Conservation (phyloP, 2,329 filamentous ascomycete species). For the Geosmithia flava region DNA sequence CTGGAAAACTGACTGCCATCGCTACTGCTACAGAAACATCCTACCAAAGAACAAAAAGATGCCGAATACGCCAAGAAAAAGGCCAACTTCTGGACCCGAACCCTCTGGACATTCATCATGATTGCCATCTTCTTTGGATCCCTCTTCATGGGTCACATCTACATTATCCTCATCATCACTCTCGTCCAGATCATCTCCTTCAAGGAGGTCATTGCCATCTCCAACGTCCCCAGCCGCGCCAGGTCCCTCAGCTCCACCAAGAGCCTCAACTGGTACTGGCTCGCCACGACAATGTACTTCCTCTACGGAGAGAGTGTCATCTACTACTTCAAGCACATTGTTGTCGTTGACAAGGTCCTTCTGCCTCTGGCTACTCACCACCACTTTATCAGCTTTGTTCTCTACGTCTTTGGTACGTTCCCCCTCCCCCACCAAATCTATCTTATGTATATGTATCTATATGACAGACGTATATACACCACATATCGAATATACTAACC, state of each 20-base stretch:
- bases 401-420: conserved; percentile 83
- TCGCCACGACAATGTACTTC: conserved; percentile 99
- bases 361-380: conserved; percentile 93
- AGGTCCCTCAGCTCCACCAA: conserved; percentile 89
- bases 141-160: conserved; percentile 94
- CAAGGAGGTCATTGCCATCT: conserved; percentile 98
- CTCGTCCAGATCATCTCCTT: conserved; percentile 93
- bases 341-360: conserved; percentile 86
- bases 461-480: not conserved
- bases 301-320: conserved; percentile 98
- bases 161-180: conserved; percentile 88
- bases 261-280: conserved; percentile 97
- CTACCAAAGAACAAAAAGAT: conserved; percentile 25
- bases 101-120: conserved; percentile 98
- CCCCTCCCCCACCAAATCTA: not conserved
- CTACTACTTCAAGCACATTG: conserved; percentile 99
- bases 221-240: conserved; percentile 84
- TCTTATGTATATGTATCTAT: not conserved
- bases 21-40: conserved; percentile 24
- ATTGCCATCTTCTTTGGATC: conserved; percentile 83
- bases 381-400: conserved; percentile 95
- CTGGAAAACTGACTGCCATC: not conserved
- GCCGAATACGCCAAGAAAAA: conserved; percentile 96
- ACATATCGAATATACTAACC: not conserved
- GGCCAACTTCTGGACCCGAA: conserved; percentile 90